Evolutionary conservation across 2,329 filamentous ascomycete species (phyloP).

Genomic region (Lojkania enalia): DNA sequence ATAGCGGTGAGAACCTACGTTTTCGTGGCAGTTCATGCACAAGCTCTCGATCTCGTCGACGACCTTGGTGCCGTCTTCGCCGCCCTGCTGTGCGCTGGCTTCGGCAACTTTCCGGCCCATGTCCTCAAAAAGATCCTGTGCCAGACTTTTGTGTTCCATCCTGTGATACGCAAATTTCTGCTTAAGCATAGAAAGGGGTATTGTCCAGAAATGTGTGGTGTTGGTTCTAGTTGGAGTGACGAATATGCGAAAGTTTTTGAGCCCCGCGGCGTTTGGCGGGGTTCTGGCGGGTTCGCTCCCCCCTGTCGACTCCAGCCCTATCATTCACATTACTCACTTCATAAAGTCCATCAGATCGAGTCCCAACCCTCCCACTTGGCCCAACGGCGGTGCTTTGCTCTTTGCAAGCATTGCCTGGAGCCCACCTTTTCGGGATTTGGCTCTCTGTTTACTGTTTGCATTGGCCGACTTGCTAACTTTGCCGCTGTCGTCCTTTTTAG

Average conservation of each 20-base stretch:
- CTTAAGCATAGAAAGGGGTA: neutral
- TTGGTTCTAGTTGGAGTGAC: constrained; percentile 17
- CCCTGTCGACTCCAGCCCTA: constrained; percentile 28
- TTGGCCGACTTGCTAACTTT: constrained; percentile 44
- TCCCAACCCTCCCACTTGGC: constrained; percentile 44
- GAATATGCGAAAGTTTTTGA: constrained; percentile 36
- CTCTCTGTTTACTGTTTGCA: constrained; percentile 57
- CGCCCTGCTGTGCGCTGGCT: constrained; percentile 40
- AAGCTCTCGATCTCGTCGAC: constrained; percentile 58
- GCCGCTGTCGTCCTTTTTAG: constrained; percentile 5
- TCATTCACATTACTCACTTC: constrained; percentile 42
- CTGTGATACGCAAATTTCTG: no score
- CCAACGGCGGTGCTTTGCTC: constrained; percentile 45
- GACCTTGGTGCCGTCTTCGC: constrained; percentile 49
- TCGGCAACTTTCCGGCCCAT: constrained; percentile 55
- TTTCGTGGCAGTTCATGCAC: constrained; percentile 59
- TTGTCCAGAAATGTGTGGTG: constrained; percentile 3
- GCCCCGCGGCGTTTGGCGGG: constrained; percentile 37
- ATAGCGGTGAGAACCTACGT: constrained; percentile 37
- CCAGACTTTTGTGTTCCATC: constrained; percentile 46
- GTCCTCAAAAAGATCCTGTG: constrained; percentile 56
- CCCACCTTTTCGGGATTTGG: constrained; percentile 58
- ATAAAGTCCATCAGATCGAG: constrained; percentile 60
- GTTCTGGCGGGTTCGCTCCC: constrained; percentile 28
- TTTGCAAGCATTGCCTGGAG: constrained; percentile 58